Evolutionary conservation across 805 yeast species (phyloP).

Genomic region (Candida maesae): DNA sequence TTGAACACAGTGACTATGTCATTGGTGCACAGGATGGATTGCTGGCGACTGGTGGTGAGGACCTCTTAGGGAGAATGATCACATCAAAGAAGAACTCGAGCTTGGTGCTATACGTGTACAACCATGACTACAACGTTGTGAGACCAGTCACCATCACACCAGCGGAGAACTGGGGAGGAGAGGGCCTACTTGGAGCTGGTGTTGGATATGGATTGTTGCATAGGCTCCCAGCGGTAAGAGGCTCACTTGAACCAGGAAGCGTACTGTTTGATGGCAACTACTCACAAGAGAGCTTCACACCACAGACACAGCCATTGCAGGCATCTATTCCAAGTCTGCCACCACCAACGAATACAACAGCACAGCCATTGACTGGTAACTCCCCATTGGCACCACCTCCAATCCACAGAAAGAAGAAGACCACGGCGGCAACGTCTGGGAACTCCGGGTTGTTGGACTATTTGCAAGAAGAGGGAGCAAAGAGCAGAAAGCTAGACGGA

Average conservation of each 20-base stretch:
- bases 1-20: slow-evolving; percentile 84
- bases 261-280: slow-evolving; percentile 35
- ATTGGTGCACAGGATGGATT: slow-evolving; percentile 86
- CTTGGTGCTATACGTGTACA: slow-evolving; percentile 69
- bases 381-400: slow-evolving; percentile 21
- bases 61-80: slow-evolving; percentile 64
- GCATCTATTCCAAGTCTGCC: slow-evolving; percentile 4
- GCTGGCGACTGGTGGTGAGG: slow-evolving; percentile 84
- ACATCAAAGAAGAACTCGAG: slow-evolving; percentile 44
- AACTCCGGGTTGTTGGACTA: slow-evolving; percentile 34
- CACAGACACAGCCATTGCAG: slow-evolving; percentile 2
- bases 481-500: slow-evolving; percentile 37
- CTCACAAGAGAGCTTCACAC: slow-evolving; percentile 12
- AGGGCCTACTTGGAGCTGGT: slow-evolving; percentile 86
- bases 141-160: slow-evolving; percentile 84
- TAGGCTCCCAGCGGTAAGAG: slow-evolving; percentile 68
- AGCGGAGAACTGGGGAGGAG: slow-evolving; percentile 74
- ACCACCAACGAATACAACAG: background rate
- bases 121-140: slow-evolving; percentile 79
- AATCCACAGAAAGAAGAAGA: slow-evolving; percentile 26
- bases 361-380: background rate
- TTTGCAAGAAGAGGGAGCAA: slow-evolving; percentile 39
- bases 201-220: slow-evolving; percentile 92
- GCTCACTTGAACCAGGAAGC: slow-evolving; percentile 34
- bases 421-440: slow-evolving; percentile 10